phyloP scores from a whole-genome alignment of 2,329 filamentous ascomycete genomes.

The Alternaria panax region DNA sequence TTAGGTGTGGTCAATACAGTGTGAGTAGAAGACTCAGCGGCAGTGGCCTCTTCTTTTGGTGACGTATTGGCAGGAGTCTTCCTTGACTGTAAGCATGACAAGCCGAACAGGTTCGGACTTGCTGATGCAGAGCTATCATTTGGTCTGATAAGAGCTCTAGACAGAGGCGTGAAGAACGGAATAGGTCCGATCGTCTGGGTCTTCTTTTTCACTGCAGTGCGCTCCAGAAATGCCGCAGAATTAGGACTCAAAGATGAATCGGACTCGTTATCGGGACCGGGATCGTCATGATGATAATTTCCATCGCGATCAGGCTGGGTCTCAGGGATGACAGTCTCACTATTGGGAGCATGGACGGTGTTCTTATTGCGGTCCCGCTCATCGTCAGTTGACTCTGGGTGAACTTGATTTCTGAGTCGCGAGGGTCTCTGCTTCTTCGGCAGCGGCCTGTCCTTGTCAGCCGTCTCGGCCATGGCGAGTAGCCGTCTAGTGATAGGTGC shows the following conservation, averaged over 20 bases:
- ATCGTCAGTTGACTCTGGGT: conserved; percentile 21
- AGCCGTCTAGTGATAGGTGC: not conserved
- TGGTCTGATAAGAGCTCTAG: not conserved
- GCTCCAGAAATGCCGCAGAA: conserved; percentile 6
- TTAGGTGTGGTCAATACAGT: not conserved
- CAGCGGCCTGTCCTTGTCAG: conserved; percentile 14
- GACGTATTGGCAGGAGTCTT: not conserved
- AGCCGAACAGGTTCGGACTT: conserved; percentile 2
- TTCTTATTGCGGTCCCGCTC: conserved; percentile 8
- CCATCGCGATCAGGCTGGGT: conserved; percentile 24
- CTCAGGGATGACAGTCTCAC: conserved; percentile 26
- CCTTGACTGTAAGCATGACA: not conserved
- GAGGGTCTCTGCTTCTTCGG: conserved; percentile 22
- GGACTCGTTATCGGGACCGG: not conserved
- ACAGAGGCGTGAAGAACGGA: not conserved
- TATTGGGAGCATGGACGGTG: conserved; percentile 26
- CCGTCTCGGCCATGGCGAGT: conserved; percentile 22
- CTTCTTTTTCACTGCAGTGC: conserved; percentile 4
- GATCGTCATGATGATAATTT: not conserved
- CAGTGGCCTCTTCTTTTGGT: not conserved
- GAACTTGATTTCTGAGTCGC: conserved; percentile 31
- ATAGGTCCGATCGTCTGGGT: not conserved
- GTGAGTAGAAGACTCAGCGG: not conserved
- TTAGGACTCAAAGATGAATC: conserved; percentile 9
- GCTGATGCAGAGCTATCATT: not conserved